These are phyloP conservation scores for Panaeolus papilionaceus DNA, from an alignment of 768 basidiomycete species.

Conservation along the genomic window DNA sequence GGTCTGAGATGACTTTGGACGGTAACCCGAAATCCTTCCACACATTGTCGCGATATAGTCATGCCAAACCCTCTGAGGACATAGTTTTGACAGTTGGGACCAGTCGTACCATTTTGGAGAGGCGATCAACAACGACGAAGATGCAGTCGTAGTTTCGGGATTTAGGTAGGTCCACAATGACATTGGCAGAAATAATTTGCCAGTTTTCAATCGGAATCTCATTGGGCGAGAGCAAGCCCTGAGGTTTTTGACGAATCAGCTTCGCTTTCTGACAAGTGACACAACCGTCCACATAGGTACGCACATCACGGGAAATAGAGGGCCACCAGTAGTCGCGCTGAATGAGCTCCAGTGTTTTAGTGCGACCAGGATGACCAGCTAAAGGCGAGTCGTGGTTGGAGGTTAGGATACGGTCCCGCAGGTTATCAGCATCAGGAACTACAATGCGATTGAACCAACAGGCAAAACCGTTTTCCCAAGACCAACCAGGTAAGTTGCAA, in stretches of 20 bases:
- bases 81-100: not conserved
- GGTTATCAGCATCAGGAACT: conserved; percentile 10
- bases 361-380: conserved; percentile 23
- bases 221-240: conserved; percentile 20
- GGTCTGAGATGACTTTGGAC: too few relatives aligned
- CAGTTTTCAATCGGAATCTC: conserved; percentile 27
- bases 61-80: conserved; percentile 14
- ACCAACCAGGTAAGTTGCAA: conserved; percentile 7
- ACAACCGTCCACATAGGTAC: conserved; percentile 23
- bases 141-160: too few relatives aligned
- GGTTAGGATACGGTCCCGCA: conserved; percentile 11
- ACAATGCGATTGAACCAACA: conserved; percentile 2
- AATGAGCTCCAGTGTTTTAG: conserved; percentile 17
- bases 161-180: too few relatives aligned
- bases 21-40: too few relatives aligned
- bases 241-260: conserved; percentile 25
- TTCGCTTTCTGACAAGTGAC: conserved; percentile 28
- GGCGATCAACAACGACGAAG: too few relatives aligned
- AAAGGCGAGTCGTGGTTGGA: not conserved
- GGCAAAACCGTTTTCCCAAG: not conserved
- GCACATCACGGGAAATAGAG: too few relatives aligned
- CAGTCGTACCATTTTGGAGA: too few relatives aligned
- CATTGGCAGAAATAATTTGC: conserved; percentile 21
- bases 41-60: not conserved
- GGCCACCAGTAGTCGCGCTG: conserved; percentile 30